A percentile compares a stretch with the other conserved stretches of the same genome.
These are phyloP conservation scores for Kluyveromyces siamensis DNA, from an alignment of 805 yeast species.

Conservation along the genomic window DNA sequence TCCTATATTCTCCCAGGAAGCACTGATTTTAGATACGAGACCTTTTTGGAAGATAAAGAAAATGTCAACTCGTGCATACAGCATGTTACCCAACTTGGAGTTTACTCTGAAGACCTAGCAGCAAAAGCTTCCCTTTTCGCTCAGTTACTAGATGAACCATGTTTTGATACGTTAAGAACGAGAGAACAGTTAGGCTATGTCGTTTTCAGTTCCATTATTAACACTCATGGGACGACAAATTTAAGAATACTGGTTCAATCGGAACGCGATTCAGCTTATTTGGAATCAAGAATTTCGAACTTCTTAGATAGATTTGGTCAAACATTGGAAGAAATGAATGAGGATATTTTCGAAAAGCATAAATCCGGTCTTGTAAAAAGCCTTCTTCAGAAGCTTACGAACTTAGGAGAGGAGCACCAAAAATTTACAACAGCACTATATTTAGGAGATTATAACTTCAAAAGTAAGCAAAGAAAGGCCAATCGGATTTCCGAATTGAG, in stretches of 20 bases:
- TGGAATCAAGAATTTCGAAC: slow-evolving; percentile 66
- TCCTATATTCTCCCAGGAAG: slow-evolving; percentile 35
- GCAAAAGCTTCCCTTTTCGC: slow-evolving; percentile 56
- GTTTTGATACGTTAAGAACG: slow-evolving; percentile 82
- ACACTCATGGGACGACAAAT: slow-evolving; percentile 51
- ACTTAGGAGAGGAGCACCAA: slow-evolving; percentile 64
- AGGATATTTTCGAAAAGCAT: slow-evolving; percentile 59
- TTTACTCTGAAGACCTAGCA: slow-evolving; percentile 34
- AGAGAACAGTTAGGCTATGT: slow-evolving; percentile 93
- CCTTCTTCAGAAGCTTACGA: slow-evolving; percentile 65
- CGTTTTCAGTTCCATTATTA: slow-evolving; percentile 69
- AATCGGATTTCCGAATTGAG: slow-evolving; percentile 43
- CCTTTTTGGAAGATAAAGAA: slow-evolving; percentile 47
- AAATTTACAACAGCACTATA: slow-evolving; percentile 60
- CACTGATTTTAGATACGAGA: slow-evolving; percentile 38
- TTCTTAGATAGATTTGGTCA: slow-evolving; percentile 45
- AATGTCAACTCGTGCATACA: slow-evolving; percentile 83
- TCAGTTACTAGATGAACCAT: slow-evolving; percentile 75
- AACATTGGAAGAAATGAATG: slow-evolving; percentile 41
- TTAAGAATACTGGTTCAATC: slow-evolving; percentile 74
- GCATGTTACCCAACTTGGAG: slow-evolving; percentile 61
- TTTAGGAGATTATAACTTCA: slow-evolving; percentile 73
- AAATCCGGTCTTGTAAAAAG: slow-evolving; percentile 58
- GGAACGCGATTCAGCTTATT: slow-evolving; percentile 63
- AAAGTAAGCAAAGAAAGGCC: slow-evolving; percentile 48